Evolutionary conservation across 1,284 basidiomycete species (phyloP), one percentile per base, ranked within the genome.

Genomic region (Ceratorhiza oryzae-sativae): DNA sequence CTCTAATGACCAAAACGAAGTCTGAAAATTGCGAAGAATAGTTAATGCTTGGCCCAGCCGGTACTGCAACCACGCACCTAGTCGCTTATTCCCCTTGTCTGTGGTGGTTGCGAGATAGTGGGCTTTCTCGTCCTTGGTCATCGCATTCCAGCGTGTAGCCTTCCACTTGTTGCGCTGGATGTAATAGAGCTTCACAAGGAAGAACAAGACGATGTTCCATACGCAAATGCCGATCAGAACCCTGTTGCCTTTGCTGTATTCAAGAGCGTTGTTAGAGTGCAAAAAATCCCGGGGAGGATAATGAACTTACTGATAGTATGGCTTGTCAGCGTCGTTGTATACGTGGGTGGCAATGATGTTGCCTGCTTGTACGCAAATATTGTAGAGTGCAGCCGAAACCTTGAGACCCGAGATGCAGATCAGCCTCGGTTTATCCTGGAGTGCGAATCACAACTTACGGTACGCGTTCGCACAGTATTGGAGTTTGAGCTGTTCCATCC

Each of bases 311-410:
- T 68, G 62, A 30, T 72, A 73, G 42, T 13, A 58, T 10, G 72
- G 62, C 27, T 60, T 63, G 32, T 73, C 72, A 20, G 23, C 63
- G 10, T 56, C 63, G 32, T 56, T 67, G 34, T 73, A 70, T 18
- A 73, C 70, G 58, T 59, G 55, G 6, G 72, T 63, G 3, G 39
- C 39, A 45, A 72, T 68, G 20, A 72, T 68, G 4, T 55, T 56
- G n/a, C 71, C 71, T 2, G 71, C 71, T 51, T 72, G 71, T 2
- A 72, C 71, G 36, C 48, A 72, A 18, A 72, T 67, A 60, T 72
- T 72, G 55, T 68, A 68, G 18, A 68, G 51, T 3, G 65, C 65
- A 12, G 65, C 65, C 10, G 65, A 68, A 12, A 68, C 65, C 65
- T 68, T n/a, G n/a, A 41, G 6, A 30, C n/a, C 30, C 13, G 30